Evolutionary conservation across 768 basidiomycete genomes (phyloP).

Genomic region (Hebeloma cylindrosporum): DNA sequence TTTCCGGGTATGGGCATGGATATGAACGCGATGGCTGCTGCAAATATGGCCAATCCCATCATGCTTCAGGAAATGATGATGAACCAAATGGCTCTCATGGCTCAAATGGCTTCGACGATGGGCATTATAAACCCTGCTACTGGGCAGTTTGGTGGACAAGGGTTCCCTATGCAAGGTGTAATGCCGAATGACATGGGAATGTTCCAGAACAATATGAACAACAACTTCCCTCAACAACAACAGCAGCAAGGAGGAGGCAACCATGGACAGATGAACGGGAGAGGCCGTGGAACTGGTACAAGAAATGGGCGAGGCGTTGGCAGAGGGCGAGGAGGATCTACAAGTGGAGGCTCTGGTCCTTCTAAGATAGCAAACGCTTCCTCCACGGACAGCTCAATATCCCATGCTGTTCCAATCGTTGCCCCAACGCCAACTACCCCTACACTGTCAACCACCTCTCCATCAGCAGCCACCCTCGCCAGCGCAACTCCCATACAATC

Average conservation of each 20-base stretch:
- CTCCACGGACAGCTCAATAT: slow-evolving; percentile 26
- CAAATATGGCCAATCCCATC: slow-evolving; percentile 61
- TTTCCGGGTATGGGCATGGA: slow-evolving; percentile 57
- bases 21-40: slow-evolving; percentile 55
- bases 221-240: slow-evolving; percentile 34
- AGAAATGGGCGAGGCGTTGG: slow-evolving; percentile 49
- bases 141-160: slow-evolving; percentile 55
- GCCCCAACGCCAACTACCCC: slow-evolving; percentile 24
- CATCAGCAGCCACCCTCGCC: slow-evolving; percentile 31
- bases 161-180: slow-evolving; percentile 57
- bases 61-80: slow-evolving; percentile 89
- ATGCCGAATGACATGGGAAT: slow-evolving; percentile 56
- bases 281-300: slow-evolving; percentile 41
- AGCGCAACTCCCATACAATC: slow-evolving; percentile 24
- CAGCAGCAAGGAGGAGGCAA: slow-evolving; percentile 28
- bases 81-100: slow-evolving; percentile 92
- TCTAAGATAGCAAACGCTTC: slow-evolving; percentile 13
- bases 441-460: slow-evolving; percentile 22
- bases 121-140: slow-evolving; percentile 67
- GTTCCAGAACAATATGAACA: slow-evolving; percentile 42
- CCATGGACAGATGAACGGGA: slow-evolving; percentile 20
- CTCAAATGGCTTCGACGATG: slow-evolving; percentile 85
- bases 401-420: slow-evolving; percentile 14
- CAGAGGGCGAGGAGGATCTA: slow-evolving; percentile 51
- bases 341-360: slow-evolving; percentile 19